These are phyloP conservation scores for Scedosporium minutisporum DNA, from an alignment of 2,329 filamentous ascomycete genomes.

Conservation along the genomic window DNA sequence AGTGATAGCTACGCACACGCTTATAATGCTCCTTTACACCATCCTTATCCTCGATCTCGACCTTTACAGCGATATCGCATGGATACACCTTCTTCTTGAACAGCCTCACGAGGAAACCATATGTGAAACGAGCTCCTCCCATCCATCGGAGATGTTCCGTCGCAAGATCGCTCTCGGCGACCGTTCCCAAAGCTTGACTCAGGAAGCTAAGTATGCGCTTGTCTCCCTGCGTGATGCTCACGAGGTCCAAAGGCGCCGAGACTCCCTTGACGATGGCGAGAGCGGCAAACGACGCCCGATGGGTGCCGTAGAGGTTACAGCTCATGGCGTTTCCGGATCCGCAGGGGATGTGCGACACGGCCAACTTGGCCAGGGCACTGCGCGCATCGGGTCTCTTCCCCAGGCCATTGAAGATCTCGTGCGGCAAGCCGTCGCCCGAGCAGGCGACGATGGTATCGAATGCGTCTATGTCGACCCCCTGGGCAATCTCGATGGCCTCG, in stretches of 20 bases:
- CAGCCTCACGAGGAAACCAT: slow-evolving; percentile 70
- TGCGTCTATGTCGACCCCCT: slow-evolving; percentile 64
- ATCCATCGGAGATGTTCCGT: slow-evolving; percentile 93
- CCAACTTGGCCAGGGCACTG: slow-evolving; percentile 64
- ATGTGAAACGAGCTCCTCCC: slow-evolving; percentile 75
- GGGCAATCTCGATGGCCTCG: slow-evolving; percentile 69
- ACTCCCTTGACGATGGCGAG: slow-evolving; percentile 80
- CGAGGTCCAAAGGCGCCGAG: slow-evolving; percentile 73
- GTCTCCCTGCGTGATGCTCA: slow-evolving; percentile 77
- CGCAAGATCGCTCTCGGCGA: slow-evolving; percentile 81
- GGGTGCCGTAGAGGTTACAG: slow-evolving; percentile 77
- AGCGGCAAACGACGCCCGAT: slow-evolving; percentile 64
- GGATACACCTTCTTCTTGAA: slow-evolving; percentile 73
- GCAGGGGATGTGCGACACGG: slow-evolving; percentile 80
- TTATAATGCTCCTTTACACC: slow-evolving; percentile 66
- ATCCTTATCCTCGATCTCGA: slow-evolving; percentile 67
- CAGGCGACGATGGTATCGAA: slow-evolving; percentile 83
- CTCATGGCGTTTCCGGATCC: slow-evolving; percentile 93
- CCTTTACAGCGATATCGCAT: slow-evolving; percentile 77
- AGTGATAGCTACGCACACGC: slow-evolving; percentile 20
- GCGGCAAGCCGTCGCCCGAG: slow-evolving; percentile 83
- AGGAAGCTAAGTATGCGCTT: slow-evolving; percentile 74
- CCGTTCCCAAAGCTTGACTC: slow-evolving; percentile 79
- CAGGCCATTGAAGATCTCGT: slow-evolving; percentile 92
- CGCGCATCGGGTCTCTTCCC: slow-evolving; percentile 66